Evolutionary conservation across 768 basidiomycete genomes (phyloP).

Genomic region (Tricholoma hemisulphureum): DNA sequence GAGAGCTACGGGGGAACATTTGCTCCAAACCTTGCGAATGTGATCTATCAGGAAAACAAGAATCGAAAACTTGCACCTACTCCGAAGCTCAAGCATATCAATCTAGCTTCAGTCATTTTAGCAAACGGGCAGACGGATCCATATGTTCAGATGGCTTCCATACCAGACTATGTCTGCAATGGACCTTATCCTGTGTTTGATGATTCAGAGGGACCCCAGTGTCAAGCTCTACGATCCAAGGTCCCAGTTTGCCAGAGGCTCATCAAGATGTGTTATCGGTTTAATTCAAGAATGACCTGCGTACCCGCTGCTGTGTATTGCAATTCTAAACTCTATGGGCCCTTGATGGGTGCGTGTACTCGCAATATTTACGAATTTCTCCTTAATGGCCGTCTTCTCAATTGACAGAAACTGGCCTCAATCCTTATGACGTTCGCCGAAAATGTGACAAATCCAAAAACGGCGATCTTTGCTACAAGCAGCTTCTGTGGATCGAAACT

Average conservation of each 20-base stretch:
- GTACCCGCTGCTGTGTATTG: slow-evolving; percentile 80
- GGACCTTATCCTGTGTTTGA: slow-evolving; percentile 82
- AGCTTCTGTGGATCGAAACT: slow-evolving; percentile 85
- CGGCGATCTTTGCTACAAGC: slow-evolving; percentile 69
- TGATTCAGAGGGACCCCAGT: slow-evolving; percentile 65
- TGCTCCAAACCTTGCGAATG: slow-evolving; percentile 80
- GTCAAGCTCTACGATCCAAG: slow-evolving; percentile 59
- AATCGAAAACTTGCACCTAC: slow-evolving; percentile 43
- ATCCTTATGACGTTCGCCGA: slow-evolving; percentile 85
- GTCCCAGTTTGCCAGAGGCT: slow-evolving; percentile 73
- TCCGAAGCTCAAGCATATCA: slow-evolving; percentile 64
- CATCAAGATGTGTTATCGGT: slow-evolving; percentile 68
- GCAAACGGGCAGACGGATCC: slow-evolving; percentile 90
- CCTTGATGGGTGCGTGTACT: slow-evolving; percentile 60
- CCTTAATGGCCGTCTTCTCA: slow-evolving; percentile 1
- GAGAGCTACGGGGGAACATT: slow-evolving; percentile 82
- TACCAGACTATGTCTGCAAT: slow-evolving; percentile 82
- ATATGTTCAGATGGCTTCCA: slow-evolving; percentile 70
- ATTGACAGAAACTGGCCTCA: slow-evolving; percentile 61
- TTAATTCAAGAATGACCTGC: slow-evolving; percentile 59
- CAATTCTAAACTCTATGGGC: slow-evolving; percentile 66
- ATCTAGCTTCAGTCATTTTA: slow-evolving; percentile 79
- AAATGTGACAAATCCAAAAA: slow-evolving; percentile 72
- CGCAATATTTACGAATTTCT: neutral
- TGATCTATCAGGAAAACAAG: slow-evolving; percentile 79